Percentiles rank a stretch among this genome's conserved stretches.
phyloP scores from a whole-genome alignment of 495 filamentous ascomycete genomes.

The Articulospora tetracladia region DNA sequence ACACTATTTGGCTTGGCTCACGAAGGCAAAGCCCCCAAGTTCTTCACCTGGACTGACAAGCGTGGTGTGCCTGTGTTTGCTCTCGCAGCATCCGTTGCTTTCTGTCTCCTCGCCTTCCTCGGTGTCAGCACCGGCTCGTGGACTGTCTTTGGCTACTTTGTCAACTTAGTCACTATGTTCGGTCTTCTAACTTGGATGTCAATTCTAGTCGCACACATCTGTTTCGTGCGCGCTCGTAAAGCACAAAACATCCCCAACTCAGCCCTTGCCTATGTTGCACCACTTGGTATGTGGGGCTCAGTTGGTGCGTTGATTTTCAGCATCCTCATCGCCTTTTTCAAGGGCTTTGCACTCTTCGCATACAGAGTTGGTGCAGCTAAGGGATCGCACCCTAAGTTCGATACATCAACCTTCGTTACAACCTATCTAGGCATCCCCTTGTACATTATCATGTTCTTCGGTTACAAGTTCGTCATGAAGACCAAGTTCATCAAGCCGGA shows the following conservation, averaged over 20 bases:
- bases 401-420: conserved; percentile 20
- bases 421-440: conserved; percentile 22
- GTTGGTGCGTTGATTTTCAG: conserved; percentile 65
- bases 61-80: conserved; percentile 74
- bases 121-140: conserved; percentile 66
- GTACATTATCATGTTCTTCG: conserved; percentile 59
- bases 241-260: conserved; percentile 66
- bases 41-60: conserved; percentile 66
- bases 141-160: conserved; percentile 78
- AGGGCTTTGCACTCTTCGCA: conserved; percentile 74
- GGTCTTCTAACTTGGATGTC: conserved; percentile 83
- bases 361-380: conserved; percentile 67
- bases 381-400: conserved; percentile 58
- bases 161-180: conserved; percentile 79
- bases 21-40: conserved; percentile 68
- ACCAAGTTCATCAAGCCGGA: conserved; percentile 49
- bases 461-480: conserved; percentile 60
- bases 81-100: conserved; percentile 54
- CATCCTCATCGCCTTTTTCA: conserved; percentile 67
- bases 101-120: conserved; percentile 73
- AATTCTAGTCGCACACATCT: conserved; percentile 78
- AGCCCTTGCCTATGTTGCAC: conserved; percentile 67
- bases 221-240: conserved; percentile 67
- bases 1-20: conserved; percentile 76
- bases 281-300: conserved; percentile 64